A percentile compares a stretch with the other conserved stretches of the same genome.
phyloP scores from a whole-genome alignment of 768 basidiomycete genomes.

The Chalciporus pseudorubinellus region DNA sequence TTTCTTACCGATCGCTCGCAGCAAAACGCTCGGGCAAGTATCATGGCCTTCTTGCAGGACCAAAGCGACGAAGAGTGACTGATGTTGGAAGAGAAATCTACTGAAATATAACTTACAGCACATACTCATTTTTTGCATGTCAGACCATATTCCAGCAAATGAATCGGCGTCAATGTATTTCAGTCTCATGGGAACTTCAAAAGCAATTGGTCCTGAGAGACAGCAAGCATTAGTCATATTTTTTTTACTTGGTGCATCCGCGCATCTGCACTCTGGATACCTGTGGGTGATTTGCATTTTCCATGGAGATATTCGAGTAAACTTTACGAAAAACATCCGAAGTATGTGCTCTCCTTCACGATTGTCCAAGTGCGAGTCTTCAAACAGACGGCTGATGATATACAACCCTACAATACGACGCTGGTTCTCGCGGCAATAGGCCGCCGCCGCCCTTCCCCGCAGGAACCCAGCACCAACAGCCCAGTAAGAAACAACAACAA shows the following conservation, averaged over 20 bases:
- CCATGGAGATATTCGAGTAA: no score
- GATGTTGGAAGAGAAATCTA: background rate
- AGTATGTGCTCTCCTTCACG: no score
- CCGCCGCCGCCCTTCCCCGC: no score
- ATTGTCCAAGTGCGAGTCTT: no score
- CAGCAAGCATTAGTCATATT: no score
- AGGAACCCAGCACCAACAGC: no score
- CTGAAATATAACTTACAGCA: background rate
- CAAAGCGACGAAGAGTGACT: slow-evolving; percentile 59
- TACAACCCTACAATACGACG: background rate
- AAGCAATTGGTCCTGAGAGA: background rate
- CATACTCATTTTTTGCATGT: background rate
- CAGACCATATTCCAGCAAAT: background rate
- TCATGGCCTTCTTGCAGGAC: slow-evolving; percentile 69
- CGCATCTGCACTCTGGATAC: no score
- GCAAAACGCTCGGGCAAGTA: slow-evolving; percentile 53
- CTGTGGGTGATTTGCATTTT: no score
- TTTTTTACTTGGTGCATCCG: no score
- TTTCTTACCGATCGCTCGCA: slow-evolving; percentile 12
- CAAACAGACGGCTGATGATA: background rate
- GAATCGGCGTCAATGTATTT: background rate
- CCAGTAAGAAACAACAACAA: no score
- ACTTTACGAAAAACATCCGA: no score
- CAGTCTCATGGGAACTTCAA: background rate
- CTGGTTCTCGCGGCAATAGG: no score